Evolutionary conservation across 164 flowering plant genomes (phyloP), one percentile per base, ranked within the genome.

Genomic region (Vitis amurensis): DNA sequence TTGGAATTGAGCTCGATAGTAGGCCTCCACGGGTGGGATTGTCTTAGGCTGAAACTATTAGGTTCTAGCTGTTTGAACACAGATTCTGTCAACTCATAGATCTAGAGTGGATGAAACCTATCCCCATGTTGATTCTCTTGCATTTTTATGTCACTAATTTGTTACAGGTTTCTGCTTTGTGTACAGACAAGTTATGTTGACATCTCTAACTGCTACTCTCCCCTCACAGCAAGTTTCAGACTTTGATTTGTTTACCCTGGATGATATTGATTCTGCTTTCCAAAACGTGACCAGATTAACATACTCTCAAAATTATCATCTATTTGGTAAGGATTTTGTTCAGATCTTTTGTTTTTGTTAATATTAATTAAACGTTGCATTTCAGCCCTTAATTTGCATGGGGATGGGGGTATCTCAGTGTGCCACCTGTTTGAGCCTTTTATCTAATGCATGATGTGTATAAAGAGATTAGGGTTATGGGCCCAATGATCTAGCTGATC

Each of bases 261-360:
- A 95, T 75, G 98, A 95, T 66, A 87, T 95, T 71, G 99, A 95
- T 79, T 76, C 85, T 71, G 97, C 98, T 81, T 95, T 95, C 79
- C 96, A 95, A 79, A 87, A 76, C 71, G 81, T 93, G 68, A 89
- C 87, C 59, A 81, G 94, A 60, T 83, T 95, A 61, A 90, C 94
- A 30, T 95, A 91, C 79, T 89, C 96, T 57, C 98, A 95, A 77
- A 91, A 95, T 72, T 73, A 80, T 77, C 97, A 95, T 77, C 81
- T 92, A 9, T 77, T 94, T 73, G 97, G 97, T 92, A 75, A 27
- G 74, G n/a, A 27, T 37, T 63, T 53, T 16, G 4, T 17, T 4
- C 4, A 52, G 17, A 1, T 15, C 16, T 23, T 51, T 31, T 50
- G 3, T 29, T 27, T 64, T 17, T 37, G 16, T 14, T 59, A 27